phyloP scores from a whole-genome alignment of 2,329 filamentous ascomycete species.

The Claviceps cyperi region DNA sequence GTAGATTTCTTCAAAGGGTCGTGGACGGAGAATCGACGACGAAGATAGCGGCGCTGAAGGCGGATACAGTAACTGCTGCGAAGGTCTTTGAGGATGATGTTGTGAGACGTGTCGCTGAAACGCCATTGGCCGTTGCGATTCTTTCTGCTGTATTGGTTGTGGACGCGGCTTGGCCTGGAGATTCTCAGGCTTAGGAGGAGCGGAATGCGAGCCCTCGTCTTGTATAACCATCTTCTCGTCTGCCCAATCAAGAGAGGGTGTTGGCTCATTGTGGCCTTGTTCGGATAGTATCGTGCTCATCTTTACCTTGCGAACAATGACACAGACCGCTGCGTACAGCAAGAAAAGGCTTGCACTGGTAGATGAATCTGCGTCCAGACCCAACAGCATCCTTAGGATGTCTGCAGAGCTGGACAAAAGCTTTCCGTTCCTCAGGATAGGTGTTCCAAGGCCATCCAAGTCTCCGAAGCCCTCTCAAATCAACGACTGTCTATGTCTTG shows the following conservation, averaged over 20 bases:
- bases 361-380: background rate
- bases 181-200: background rate
- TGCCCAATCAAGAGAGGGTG: background rate
- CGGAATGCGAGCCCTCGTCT: background rate
- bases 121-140: background rate
- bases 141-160: background rate
- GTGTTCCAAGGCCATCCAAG: too few relatives aligned
- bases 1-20: conserved; percentile 27
- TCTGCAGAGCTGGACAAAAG: too few relatives aligned
- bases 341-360: background rate
- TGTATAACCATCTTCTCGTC: background rate
- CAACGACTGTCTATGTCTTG: too few relatives aligned
- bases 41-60: background rate
- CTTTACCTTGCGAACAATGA: background rate
- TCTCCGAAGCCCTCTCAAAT: too few relatives aligned
- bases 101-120: background rate
- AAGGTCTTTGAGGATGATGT: background rate
- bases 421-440: too few relatives aligned
- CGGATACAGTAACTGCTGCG: background rate
- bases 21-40: conserved; percentile 19
- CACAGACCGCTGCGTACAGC: background rate
- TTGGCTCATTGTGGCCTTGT: conserved; percentile 2
- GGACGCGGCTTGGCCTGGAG: background rate
- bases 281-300: conserved; percentile 1
- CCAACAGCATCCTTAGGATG: background rate